Evolutionary conservation across 2,329 filamentous ascomycete species (phyloP).

Genomic region (Mariannaea sp.): DNA sequence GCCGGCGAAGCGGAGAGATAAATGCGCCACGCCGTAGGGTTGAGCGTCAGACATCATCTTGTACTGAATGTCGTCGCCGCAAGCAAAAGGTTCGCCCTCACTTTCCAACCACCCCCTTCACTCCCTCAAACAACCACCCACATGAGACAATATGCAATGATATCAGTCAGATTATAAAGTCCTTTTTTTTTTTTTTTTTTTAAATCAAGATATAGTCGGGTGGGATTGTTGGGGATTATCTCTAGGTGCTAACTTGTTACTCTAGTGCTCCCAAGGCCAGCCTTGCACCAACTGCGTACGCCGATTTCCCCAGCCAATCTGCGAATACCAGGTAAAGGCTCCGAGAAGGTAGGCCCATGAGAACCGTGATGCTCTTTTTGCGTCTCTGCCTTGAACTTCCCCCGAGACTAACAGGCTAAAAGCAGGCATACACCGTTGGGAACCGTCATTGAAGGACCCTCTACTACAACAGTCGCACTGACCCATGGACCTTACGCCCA

Average conservation of each 20-base stretch:
- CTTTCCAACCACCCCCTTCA: background rate
- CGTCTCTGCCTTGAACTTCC: background rate
- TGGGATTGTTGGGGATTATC: background rate
- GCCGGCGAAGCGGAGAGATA: conserved; percentile 25
- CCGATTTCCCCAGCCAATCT: conserved; percentile 56
- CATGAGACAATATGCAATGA: background rate
- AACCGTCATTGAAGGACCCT: conserved; percentile 14
- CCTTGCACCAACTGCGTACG: conserved; percentile 59
- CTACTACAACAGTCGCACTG: conserved; percentile 28
- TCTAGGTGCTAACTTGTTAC: conserved; percentile 12
- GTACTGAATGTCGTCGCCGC: conserved; percentile 55
- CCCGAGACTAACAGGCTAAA: background rate
- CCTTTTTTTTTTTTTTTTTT: too few relatives aligned
- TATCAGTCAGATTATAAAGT: too few relatives aligned
- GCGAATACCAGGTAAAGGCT: conserved; percentile 50
- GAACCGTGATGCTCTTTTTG: too few relatives aligned
- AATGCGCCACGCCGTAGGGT: conserved; percentile 29
- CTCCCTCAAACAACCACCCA: background rate
- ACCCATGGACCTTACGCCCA: conserved; percentile 42
- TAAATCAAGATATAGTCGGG: background rate
- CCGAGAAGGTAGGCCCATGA: conserved; percentile 26
- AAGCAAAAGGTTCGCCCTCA: conserved; percentile 53
- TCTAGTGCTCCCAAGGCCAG: conserved; percentile 58
- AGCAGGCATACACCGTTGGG: conserved; percentile 15
- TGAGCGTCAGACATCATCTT: conserved; percentile 48